phyloP scores from a whole-genome alignment of 1,284 basidiomycete genomes.

The Cutaneotrichosporon mucoides region DNA sequence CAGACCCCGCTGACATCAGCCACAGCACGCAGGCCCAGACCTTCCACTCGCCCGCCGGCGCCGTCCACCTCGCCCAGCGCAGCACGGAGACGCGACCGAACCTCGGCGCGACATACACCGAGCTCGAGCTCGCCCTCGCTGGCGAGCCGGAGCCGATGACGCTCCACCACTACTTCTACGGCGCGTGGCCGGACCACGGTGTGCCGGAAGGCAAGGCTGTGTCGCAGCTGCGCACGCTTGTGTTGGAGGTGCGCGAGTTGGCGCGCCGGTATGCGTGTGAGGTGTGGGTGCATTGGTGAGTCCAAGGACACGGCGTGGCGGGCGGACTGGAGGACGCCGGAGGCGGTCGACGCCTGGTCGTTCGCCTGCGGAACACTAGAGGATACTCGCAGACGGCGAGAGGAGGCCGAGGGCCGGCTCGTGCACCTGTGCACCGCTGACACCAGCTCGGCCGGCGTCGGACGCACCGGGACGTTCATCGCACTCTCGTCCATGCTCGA shows the following conservation, averaged over 20 bases:
- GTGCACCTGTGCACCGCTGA: background rate
- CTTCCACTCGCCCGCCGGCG: background rate
- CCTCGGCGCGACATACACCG: slow-evolving; percentile 15
- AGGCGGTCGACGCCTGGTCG: no score
- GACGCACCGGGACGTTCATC: slow-evolving; percentile 44
- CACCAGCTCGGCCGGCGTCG: slow-evolving; percentile 43
- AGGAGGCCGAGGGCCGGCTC: no score
- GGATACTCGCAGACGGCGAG: no score
- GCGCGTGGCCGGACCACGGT: slow-evolving; percentile 46
- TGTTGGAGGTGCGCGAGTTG: slow-evolving; percentile 22
- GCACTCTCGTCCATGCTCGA: slow-evolving; percentile 33
- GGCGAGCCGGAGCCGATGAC: slow-evolving; percentile 9
- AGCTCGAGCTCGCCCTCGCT: slow-evolving; percentile 5
- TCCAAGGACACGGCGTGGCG: background rate
- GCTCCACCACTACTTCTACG: slow-evolving; percentile 40
- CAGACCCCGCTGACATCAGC: background rate
- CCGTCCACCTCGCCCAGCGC: background rate
- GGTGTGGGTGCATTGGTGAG: slow-evolving; percentile 48
- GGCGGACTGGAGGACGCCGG: no score
- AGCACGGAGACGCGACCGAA: background rate
- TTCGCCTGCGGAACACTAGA: no score
- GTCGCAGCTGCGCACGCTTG: slow-evolving; percentile 24
- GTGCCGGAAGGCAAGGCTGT: slow-evolving; percentile 33
- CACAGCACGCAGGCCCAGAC: background rate
- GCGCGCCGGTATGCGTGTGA: slow-evolving; percentile 28